Percentiles rank a stretch among this genome's conserved stretches.
Evolutionary conservation across 2,329 filamentous ascomycete species (phyloP).

Genomic region (Beauveria caledonica): DNA sequence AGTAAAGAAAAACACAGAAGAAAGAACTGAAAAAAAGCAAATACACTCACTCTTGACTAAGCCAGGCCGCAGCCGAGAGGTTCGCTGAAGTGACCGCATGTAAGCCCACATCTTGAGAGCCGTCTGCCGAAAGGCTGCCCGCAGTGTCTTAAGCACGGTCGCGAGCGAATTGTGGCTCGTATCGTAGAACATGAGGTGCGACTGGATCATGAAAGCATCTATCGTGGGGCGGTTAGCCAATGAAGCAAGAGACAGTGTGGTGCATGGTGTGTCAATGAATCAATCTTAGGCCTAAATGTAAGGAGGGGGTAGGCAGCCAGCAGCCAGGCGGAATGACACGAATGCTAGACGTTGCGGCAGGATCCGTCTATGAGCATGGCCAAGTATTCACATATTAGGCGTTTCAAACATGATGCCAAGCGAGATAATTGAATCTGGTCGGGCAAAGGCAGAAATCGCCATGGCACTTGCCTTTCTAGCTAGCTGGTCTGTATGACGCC

Average conservation of each 20-base stretch:
- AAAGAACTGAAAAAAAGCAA: not conserved
- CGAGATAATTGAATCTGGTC: too few species aligned
- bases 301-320: too few species aligned
- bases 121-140: constrained; percentile 66
- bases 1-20: not conserved
- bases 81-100: constrained; percentile 45
- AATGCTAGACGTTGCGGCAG: too few species aligned
- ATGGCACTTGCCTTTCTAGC: too few species aligned
- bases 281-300: not conserved
- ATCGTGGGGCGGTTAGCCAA: not conserved
- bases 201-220: constrained; percentile 73
- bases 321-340: too few species aligned
- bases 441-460: too few species aligned
- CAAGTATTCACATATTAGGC: too few species aligned
- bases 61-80: constrained; percentile 45
- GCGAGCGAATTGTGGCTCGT: constrained; percentile 63
- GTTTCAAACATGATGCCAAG: too few species aligned
- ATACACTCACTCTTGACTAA: constrained; percentile 55
- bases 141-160: constrained; percentile 67
- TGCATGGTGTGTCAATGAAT: too few species aligned
- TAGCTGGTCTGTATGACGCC: too few species aligned
- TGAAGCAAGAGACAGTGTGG: not conserved
- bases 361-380: too few species aligned
- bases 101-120: constrained; percentile 68
- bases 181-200: constrained; percentile 77